Conservation (phyloP, 1,284 basidiomycete genomes). For the Schizophyllum commune region DNA sequence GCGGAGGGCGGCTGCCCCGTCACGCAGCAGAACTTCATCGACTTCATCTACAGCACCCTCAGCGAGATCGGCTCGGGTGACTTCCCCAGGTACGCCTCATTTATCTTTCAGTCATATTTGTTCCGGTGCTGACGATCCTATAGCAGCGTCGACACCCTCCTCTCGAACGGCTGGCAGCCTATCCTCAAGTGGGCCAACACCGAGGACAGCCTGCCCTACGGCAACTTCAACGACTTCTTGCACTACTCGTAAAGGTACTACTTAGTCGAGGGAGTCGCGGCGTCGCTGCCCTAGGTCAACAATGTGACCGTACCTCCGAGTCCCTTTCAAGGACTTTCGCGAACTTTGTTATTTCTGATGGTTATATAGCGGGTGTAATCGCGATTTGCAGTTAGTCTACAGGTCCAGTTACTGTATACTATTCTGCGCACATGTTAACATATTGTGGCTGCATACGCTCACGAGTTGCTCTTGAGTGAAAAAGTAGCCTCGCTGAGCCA, state of each 20-base stretch:
- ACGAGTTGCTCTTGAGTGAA: no score
- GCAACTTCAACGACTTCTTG: slow-evolving; percentile 18
- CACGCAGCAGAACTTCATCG: slow-evolving; percentile 18
- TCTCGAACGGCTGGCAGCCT: slow-evolving; percentile 5
- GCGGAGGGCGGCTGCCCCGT: slow-evolving; percentile 14
- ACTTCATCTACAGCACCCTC: slow-evolving; percentile 15
- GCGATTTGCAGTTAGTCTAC: no score
- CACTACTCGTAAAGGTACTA: slow-evolving; percentile 10
- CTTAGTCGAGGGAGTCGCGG: background rate
- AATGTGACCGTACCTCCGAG: no score
- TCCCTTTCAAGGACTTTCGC: no score
- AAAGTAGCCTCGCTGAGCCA: no score
- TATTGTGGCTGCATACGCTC: no score
- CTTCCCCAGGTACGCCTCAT: slow-evolving; percentile 11
- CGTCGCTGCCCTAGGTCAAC: no score
- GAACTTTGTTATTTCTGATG: no score
- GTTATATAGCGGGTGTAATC: no score
- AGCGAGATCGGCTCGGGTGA: slow-evolving; percentile 2
- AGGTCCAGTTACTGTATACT: no score
- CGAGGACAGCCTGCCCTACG: slow-evolving; percentile 15
- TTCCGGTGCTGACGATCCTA: no score
- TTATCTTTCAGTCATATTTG: background rate
- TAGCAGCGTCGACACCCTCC: background rate
- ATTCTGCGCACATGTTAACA: no score
- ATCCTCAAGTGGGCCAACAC: slow-evolving; percentile 15